Evolutionary conservation across 345 rosid genomes (phyloP).

Genomic region (Lenwebbia sp.): DNA sequence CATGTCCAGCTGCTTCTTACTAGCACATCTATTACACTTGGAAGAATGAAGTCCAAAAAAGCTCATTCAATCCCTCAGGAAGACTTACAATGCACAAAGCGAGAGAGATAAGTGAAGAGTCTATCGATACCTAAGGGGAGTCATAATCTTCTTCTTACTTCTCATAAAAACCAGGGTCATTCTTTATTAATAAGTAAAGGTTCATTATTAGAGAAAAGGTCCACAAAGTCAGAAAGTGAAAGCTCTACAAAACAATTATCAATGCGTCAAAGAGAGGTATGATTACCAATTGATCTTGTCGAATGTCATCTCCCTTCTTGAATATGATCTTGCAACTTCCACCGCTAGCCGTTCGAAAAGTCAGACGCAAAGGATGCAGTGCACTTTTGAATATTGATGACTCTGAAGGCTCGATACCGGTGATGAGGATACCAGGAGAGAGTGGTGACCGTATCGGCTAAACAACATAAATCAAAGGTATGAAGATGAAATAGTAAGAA

Average conservation of each 20-base stretch:
- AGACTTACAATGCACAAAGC: neutral
- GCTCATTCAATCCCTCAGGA: neutral
- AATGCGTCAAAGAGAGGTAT: neutral
- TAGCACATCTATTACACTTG: neutral
- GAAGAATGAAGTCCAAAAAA: neutral
- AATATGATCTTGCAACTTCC: constrained; percentile 78
- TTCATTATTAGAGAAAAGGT: neutral
- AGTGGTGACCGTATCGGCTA: constrained; percentile 95
- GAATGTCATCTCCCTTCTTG: constrained; percentile 97
- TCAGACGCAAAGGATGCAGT: constrained; percentile 76
- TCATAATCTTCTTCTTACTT: neutral
- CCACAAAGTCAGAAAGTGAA: neutral
- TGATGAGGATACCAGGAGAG: constrained; percentile 65
- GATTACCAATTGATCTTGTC: constrained; percentile 95
- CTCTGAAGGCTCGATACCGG: constrained; percentile 88
- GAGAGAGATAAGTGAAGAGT: neutral
- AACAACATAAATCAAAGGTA: constrained; percentile 1
- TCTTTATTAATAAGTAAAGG: neutral
- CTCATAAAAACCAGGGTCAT: neutral
- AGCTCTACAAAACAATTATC: neutral
- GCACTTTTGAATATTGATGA: constrained; percentile 95
- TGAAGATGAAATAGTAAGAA: neutral
- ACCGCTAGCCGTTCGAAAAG: constrained; percentile 71
- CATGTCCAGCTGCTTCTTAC: neutral
- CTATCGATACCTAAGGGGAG: neutral